A percentile compares a stretch with the other conserved stretches of the same genome.
Conservation (phyloP, 345 rosid genomes). For the Eucalyptus regnans region DNA sequence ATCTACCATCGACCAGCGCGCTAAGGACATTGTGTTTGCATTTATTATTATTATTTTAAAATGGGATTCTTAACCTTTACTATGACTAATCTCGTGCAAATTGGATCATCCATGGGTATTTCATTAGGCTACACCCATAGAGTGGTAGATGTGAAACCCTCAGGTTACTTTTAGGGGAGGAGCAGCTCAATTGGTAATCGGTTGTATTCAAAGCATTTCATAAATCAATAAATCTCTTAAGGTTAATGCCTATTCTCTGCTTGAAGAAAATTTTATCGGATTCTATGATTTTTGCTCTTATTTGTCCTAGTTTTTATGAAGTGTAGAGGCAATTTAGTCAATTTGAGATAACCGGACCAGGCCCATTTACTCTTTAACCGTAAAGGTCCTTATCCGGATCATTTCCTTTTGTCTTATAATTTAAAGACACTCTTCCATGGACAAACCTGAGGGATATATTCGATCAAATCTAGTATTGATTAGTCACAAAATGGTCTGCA, state of each 20-base stretch:
- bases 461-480: neutral
- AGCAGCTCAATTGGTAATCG: neutral
- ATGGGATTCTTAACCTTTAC: neutral
- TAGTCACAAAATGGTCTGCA: neutral
- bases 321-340: neutral
- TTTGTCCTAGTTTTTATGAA: too few species aligned
- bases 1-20: neutral
- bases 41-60: too few species aligned
- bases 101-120: neutral
- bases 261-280: neutral
- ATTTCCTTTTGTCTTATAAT: too few species aligned
- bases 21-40: neutral
- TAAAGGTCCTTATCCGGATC: too few species aligned
- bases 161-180: neutral
- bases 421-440: too few species aligned
- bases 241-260: neutral
- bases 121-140: neutral
- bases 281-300: neutral
- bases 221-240: neutral
- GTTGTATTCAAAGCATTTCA: neutral
- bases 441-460: too few species aligned
- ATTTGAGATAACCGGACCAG: too few species aligned
- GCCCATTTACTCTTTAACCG: too few species aligned
- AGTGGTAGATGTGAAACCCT: neutral
- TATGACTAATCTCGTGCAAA: neutral